Evolutionary conservation across 805 yeast genomes (phyloP).

Genomic region (Kregervanrija fluxuum): DNA sequence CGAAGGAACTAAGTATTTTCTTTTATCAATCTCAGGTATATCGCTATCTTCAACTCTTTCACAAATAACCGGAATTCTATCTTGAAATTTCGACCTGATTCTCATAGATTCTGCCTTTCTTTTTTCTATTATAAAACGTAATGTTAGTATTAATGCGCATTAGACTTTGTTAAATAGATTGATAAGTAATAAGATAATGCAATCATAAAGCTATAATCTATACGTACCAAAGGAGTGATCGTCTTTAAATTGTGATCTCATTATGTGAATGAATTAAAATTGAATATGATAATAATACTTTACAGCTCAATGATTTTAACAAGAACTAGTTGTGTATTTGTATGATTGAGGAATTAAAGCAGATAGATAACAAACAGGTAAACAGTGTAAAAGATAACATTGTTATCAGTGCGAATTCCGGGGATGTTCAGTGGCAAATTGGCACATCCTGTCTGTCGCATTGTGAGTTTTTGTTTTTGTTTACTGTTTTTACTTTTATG

Average conservation of each 20-base stretch:
- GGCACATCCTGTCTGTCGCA: background rate
- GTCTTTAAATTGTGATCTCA: constrained; percentile 93
- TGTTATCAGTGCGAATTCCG: background rate
- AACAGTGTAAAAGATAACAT: background rate
- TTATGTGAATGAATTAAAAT: constrained; percentile 16
- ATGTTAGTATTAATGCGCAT: background rate
- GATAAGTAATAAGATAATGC: background rate
- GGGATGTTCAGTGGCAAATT: background rate
- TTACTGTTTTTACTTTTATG: no score
- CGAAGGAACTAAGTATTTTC: constrained; percentile 92
- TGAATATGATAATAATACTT: background rate
- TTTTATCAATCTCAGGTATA: constrained; percentile 92
- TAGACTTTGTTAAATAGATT: background rate
- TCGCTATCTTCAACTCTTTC: constrained; percentile 96
- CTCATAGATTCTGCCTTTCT: constrained; percentile 93
- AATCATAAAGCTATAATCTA: background rate
- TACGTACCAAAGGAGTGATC: constrained; percentile 88
- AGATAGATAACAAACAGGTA: background rate
- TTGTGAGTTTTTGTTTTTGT: no score
- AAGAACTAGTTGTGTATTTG: background rate
- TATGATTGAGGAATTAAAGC: background rate
- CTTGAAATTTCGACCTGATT: constrained; percentile 80
- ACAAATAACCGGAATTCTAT: constrained; percentile 94
- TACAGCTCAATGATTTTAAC: background rate
- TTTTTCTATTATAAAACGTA: constrained; percentile 44